Percentiles rank a stretch among this genome's conserved stretches.
Conservation (phyloP, 768 basidiomycete genomes). For the Steccherinum ochraceum region DNA sequence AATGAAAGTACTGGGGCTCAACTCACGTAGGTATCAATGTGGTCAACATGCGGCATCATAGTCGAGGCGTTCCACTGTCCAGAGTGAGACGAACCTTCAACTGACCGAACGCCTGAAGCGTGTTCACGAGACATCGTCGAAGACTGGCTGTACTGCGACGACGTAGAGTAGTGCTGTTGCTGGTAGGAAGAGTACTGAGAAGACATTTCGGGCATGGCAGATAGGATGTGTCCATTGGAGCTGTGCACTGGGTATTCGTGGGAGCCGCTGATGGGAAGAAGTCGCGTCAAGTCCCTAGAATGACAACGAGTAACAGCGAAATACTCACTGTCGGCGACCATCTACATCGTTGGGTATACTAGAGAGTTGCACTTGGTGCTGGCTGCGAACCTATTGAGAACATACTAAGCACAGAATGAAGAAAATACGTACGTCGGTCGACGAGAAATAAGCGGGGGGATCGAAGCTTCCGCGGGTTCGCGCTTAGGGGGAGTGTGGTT, state of each 20-base stretch:
- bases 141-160: constrained; percentile 48
- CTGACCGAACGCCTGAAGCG: constrained; percentile 39
- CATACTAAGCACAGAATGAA: too few relatives aligned
- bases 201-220: constrained; percentile 4
- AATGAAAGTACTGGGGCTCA: too few relatives aligned
- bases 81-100: constrained; percentile 40
- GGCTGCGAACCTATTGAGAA: neutral
- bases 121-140: constrained; percentile 34
- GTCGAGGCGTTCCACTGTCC: constrained; percentile 50
- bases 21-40: constrained; percentile 64
- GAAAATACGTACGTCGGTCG: constrained; percentile 1
- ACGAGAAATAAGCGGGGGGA: constrained; percentile 5
- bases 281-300: neutral
- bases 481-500: constrained; percentile 60
- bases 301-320: neutral
- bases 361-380: neutral
- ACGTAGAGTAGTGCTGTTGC: constrained; percentile 14
- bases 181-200: constrained; percentile 4
- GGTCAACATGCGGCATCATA: constrained; percentile 39
- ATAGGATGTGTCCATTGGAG: constrained; percentile 3
- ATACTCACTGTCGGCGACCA: neutral
- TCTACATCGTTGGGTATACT: neutral
- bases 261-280: neutral
- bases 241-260: constrained; percentile 6
- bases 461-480: constrained; percentile 30